Conservation (phyloP, 371 early-diverging fungal species). For the Syncephalastrum monosporum region DNA sequence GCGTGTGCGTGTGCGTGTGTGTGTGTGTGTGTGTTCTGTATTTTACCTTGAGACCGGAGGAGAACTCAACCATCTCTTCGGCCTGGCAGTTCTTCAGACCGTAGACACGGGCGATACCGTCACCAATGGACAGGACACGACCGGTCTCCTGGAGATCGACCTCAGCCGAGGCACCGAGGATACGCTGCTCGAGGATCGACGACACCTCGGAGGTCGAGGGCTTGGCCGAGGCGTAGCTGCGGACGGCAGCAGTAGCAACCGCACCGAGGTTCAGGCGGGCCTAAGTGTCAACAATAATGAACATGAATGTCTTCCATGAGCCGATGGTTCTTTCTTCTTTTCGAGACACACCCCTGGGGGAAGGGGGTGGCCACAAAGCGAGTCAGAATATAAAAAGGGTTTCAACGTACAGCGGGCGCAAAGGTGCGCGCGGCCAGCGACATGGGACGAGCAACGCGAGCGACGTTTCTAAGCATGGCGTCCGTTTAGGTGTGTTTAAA, state of each 20-base stretch:
- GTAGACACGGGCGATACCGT: slow-evolving; percentile 96
- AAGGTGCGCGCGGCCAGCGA: slow-evolving; percentile 38
- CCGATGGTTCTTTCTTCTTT: slow-evolving; percentile 4
- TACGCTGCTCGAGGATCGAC: slow-evolving; percentile 89
- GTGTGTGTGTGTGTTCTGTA: no score
- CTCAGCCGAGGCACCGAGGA: slow-evolving; percentile 73
- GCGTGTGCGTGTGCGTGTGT: no score
- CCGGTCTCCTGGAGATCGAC: slow-evolving; percentile 93
- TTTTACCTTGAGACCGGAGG: slow-evolving; percentile 90
- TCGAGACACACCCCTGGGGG: background rate
- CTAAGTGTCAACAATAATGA: slow-evolving; percentile 4
- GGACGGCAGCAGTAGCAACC: no score
- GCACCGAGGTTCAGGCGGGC: no score
- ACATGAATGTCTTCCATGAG: slow-evolving; percentile 1
- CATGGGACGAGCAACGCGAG: slow-evolving; percentile 52
- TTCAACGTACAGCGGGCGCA: slow-evolving; percentile 52
- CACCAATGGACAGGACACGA: slow-evolving; percentile 95
- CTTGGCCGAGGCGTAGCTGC: slow-evolving; percentile 58
- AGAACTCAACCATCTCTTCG: slow-evolving; percentile 98
- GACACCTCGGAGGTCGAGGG: slow-evolving; percentile 81
- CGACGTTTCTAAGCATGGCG: slow-evolving; percentile 51
- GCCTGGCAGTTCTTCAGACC: slow-evolving; percentile 95
- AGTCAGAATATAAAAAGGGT: background rate
- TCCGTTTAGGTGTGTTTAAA: slow-evolving; percentile 1
- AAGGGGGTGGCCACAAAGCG: slow-evolving; percentile 1